Base-by-base conservation (phyloP, 192 early-diverging fungal species). In the Funneliformis geosporum region DNA sequence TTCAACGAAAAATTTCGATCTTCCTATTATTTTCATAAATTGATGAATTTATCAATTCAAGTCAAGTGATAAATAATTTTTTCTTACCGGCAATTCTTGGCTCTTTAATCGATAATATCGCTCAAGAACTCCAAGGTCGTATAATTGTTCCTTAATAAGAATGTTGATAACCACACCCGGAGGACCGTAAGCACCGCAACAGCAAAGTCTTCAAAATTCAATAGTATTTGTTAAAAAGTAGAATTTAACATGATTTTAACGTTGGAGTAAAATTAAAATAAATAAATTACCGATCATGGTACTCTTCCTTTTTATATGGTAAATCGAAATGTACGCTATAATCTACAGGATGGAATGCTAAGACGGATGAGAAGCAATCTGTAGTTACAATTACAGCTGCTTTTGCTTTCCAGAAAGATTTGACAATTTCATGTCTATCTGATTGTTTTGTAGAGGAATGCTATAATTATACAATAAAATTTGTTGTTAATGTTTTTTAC, bases 321-420 rank as follows among this genome's bases (percentile, higher is more conserved):
- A 76, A 76, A 65, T 76, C 75, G 46, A 61, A 76, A n/a, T 76
- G 70, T n/a, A 72, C 44, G 18, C 43, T 47, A 72, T 72, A 72
- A 27, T 72, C 44, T 25, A 72, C 70, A 16, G 70, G 70, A 10
- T 72, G n/a, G 12, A 72, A 72, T 5, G 70, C 28, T 5, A 72
- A 39, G 11, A 72, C 70, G 11, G 70, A 33, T 4, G 70, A 42
- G 16, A 72, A 72, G 27, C 70, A 40, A 72, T 72, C 70, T 6
- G 44, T 47, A 6, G 70, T 72, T 4, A 72, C 44, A 23, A 50
- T 28, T 25, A 72, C 14, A 16, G 70, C n/a, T 18, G 10, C 12
- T 40, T 50, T 18, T 43, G 42, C 5, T 27, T 72, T 25, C 70
- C 70, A 72, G n/a, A 72, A 72, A 16, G 70, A 50, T 43, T 72